These are phyloP conservation scores for Acanthamoeba castellanii DNA, from an alignment of 208 protist species.

Conservation along the genomic window DNA sequence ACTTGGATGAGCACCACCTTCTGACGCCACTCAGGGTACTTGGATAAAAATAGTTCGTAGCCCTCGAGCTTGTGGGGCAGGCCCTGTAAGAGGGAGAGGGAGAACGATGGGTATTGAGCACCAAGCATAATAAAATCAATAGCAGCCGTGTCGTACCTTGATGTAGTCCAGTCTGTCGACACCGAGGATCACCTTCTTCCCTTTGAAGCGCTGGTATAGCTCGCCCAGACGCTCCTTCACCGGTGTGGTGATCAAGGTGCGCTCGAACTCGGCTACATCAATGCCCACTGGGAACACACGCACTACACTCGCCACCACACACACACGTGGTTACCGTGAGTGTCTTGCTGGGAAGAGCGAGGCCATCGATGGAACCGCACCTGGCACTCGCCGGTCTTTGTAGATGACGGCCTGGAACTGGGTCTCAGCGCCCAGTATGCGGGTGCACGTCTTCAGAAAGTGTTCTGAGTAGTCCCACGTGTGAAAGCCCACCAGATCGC, in stretches of 20 bases:
- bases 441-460: slow-evolving; percentile 78
- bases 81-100: slow-evolving; percentile 73
- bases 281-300: slow-evolving; percentile 88
- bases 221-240: slow-evolving; percentile 78
- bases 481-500: slow-evolving; percentile 89
- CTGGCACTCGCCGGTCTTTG: slow-evolving; percentile 18
- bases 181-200: slow-evolving; percentile 89
- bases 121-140: neutral
- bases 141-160: slow-evolving; percentile 79
- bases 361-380: neutral
- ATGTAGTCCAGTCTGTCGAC: slow-evolving; percentile 93
- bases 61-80: slow-evolving; percentile 90
- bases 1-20: slow-evolving; percentile 90
- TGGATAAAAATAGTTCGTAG: slow-evolving; percentile 86
- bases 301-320: neutral
- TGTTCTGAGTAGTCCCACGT: slow-evolving; percentile 90
- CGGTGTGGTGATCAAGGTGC: neutral
- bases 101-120: neutral
- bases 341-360: neutral
- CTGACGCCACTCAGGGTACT: slow-evolving; percentile 82
- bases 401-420: slow-evolving; percentile 54
- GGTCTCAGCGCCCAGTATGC: slow-evolving; percentile 55
- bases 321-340: neutral
- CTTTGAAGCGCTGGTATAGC: slow-evolving; percentile 83
- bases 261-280: slow-evolving; percentile 83